phyloP scores from a whole-genome alignment of 1,284 basidiomycete genomes.

The Schizophyllum commune region DNA sequence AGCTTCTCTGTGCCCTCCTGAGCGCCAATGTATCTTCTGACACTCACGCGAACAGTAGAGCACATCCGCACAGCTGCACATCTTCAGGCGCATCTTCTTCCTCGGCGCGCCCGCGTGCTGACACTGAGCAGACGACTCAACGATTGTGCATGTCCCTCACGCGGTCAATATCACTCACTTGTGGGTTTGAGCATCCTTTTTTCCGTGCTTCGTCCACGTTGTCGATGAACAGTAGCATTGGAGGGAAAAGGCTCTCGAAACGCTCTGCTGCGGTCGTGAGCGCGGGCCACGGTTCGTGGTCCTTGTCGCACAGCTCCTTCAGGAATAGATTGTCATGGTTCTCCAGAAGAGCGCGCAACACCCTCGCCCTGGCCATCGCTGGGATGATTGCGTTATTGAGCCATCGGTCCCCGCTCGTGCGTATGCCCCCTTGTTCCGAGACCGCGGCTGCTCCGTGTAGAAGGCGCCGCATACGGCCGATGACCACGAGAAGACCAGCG shows the following conservation, averaged over 20 bases:
- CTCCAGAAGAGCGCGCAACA: neutral
- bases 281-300: neutral
- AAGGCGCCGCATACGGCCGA: neutral
- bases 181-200: neutral
- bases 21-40: neutral
- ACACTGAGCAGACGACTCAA: neutral
- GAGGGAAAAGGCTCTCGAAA: neutral
- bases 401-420: neutral
- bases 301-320: neutral
- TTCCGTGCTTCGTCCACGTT: neutral
- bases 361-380: neutral
- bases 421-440: neutral
- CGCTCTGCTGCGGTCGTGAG: too few species aligned
- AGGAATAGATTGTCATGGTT: neutral
- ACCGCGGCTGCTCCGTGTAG: neutral
- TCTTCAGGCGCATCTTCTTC: neutral
- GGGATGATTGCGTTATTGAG: neutral
- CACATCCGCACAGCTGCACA: neutral
- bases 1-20: neutral
- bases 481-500: neutral
- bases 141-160: neutral
- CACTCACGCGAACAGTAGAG: neutral
- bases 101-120: too few species aligned
- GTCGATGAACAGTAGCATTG: neutral
- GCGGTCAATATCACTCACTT: neutral